These are phyloP conservation scores for Phylloporus arenicola DNA, from an alignment of 768 basidiomycete species.

Conservation along the genomic window DNA sequence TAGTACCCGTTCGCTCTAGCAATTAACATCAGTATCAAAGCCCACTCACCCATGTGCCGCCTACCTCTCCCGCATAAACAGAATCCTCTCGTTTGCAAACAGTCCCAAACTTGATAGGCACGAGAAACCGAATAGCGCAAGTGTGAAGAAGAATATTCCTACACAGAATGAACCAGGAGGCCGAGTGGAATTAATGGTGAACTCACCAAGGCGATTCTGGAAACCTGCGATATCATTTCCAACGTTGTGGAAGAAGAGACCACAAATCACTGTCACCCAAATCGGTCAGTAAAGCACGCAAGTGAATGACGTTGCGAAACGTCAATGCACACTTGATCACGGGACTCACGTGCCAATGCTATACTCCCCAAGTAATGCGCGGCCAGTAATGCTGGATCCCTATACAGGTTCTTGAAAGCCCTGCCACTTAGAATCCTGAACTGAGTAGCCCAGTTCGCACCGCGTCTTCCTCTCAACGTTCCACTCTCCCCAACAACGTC, in stretches of 20 bases:
- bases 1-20: constrained; percentile 94
- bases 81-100: constrained; percentile 90
- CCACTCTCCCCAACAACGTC: constrained; percentile 68
- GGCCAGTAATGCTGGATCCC: constrained; percentile 86
- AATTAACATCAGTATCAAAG: not conserved
- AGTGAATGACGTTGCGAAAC: not conserved
- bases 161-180: constrained; percentile 2
- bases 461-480: constrained; percentile 63
- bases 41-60: constrained; percentile 10
- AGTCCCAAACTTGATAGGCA: constrained; percentile 89
- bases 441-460: constrained; percentile 85
- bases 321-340: not conserved
- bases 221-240: constrained; percentile 94
- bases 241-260: constrained; percentile 87
- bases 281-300: not conserved
- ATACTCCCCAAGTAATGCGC: constrained; percentile 89
- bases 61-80: constrained; percentile 98
- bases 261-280: constrained; percentile 65
- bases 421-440: constrained; percentile 92
- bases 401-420: constrained; percentile 97
- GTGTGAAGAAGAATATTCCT: constrained; percentile 95
- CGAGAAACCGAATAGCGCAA: constrained; percentile 96
- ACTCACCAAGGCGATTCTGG: constrained; percentile 85
- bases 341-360: constrained; percentile 68
- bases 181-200: not conserved